Percentiles rank a stretch among this genome's conserved stretches.
Evolutionary conservation across 805 yeast genomes (phyloP).

Genomic region (Hanseniaspora singularis): DNA sequence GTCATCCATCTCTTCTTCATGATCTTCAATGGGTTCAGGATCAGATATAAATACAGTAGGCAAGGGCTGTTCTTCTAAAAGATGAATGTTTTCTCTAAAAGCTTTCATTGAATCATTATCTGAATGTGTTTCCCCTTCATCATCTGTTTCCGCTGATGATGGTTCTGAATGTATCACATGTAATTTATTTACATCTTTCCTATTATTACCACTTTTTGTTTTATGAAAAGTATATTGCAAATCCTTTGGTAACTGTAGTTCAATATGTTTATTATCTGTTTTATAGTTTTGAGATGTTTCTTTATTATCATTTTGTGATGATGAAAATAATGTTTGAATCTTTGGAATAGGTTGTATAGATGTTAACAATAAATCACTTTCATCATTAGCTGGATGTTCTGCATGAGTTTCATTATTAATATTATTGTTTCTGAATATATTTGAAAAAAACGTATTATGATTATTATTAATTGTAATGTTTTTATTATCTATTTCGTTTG

Average conservation of each 20-base stretch:
- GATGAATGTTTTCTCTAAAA: conserved; percentile 14
- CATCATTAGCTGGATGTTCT: not conserved
- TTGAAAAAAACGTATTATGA: conserved; percentile 10
- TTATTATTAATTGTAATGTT: not conserved
- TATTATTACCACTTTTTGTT: no score
- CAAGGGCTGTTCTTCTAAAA: conserved; percentile 11
- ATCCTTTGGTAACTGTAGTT: no score
- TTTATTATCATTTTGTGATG: not conserved
- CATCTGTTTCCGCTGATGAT: conserved; percentile 6
- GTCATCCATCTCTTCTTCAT: conserved; percentile 1
- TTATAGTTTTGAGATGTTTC: not conserved
- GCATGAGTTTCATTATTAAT: not conserved
- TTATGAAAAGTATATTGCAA: no score
- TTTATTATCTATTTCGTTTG: no score
- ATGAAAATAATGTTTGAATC: no score
- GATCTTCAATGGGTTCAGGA: no score
- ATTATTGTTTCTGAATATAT: not conserved
- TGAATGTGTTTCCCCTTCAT: not conserved
- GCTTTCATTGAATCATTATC: conserved; percentile 13
- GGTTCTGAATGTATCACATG: conserved; percentile 7
- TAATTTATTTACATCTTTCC: no score
- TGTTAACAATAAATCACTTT: not conserved
- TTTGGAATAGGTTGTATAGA: not conserved
- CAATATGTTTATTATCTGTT: not conserved
- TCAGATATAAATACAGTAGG: not conserved